A percentile compares a stretch with the other conserved stretches of the same genome.
Conservation (phyloP, 2,329 filamentous ascomycete species). For the Ophiosphaerella herpotricha region DNA sequence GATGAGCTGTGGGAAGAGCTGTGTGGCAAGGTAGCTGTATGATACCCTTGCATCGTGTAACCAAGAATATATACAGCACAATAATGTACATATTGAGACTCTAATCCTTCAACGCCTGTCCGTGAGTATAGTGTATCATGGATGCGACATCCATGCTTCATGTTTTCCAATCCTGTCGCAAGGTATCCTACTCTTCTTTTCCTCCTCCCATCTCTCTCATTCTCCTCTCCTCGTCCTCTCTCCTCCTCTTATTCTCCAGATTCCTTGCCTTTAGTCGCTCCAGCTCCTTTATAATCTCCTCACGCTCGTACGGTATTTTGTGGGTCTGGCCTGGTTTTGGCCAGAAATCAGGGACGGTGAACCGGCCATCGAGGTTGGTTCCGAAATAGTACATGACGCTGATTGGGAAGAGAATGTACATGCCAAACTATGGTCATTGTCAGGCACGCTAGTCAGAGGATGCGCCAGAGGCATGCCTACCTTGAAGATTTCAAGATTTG, state of each 20-base stretch:
- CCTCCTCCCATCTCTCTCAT: conserved; percentile 19
- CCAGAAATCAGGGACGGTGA: conserved; percentile 91
- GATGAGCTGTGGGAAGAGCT: conserved; percentile 48
- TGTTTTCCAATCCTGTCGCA: not conserved
- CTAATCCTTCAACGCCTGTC: conserved; percentile 20
- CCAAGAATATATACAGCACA: conserved; percentile 26
- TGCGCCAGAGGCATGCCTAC: conserved; percentile 52
- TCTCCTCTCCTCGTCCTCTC: conserved; percentile 49
- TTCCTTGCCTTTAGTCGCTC: conserved; percentile 66
- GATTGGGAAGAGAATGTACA: conserved; percentile 98
- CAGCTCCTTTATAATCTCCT: conserved; percentile 83
- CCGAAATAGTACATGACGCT: conserved; percentile 99
- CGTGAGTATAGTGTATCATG: not conserved
- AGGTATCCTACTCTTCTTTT: conserved; percentile 16
- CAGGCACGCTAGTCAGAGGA: conserved; percentile 3
- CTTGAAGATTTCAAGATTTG: conserved; percentile 95
- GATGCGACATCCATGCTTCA: not conserved
- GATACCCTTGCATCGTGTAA: conserved; percentile 17
- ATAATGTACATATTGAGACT: conserved; percentile 18
- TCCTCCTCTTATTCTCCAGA: conserved; percentile 53
- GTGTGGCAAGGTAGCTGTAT: conserved; percentile 42
- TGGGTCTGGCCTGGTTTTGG: conserved; percentile 79
- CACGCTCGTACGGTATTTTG: conserved; percentile 73
- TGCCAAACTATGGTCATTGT: conserved; percentile 72
- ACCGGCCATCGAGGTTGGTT: conserved; percentile 87